Conservation (phyloP, 2,329 filamentous ascomycete species). For the Aureobasidium sp. region DNA sequence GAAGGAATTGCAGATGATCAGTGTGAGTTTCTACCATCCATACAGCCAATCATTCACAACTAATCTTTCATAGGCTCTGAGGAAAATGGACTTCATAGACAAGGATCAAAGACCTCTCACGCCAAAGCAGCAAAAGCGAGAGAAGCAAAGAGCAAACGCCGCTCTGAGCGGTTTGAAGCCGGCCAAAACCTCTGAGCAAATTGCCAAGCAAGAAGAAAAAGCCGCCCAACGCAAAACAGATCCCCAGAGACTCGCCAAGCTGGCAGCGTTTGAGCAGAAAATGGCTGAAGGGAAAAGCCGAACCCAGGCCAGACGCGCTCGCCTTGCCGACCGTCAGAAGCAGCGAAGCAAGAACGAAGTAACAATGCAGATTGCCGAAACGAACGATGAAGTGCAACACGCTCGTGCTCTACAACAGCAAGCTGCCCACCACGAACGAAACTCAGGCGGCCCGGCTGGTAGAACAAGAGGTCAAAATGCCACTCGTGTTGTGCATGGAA, state of each 20-base stretch:
- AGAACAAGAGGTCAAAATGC: not conserved
- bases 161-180: not conserved
- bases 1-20: constrained; percentile 1
- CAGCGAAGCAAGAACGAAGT: not conserved
- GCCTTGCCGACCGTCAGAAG: not conserved
- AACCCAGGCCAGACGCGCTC: not conserved
- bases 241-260: not conserved
- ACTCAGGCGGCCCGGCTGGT: not conserved
- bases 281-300: not conserved
- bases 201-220: not conserved
- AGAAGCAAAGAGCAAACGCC: not conserved
- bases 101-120: not conserved
- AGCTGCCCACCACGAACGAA: not conserved
- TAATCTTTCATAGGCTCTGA: not conserved
- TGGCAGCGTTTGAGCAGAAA: not conserved
- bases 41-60: not conserved
- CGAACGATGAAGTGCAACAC: not conserved
- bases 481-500: not conserved
- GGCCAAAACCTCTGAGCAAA: not conserved
- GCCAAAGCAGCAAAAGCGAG: not conserved
- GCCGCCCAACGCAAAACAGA: not conserved
- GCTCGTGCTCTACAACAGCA: not conserved
- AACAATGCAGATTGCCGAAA: not conserved
- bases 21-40: not conserved
- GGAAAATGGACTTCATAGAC: not conserved